Evolutionary conservation across 1,284 basidiomycete species (phyloP).

Genomic region (Pterulicium gracile): DNA sequence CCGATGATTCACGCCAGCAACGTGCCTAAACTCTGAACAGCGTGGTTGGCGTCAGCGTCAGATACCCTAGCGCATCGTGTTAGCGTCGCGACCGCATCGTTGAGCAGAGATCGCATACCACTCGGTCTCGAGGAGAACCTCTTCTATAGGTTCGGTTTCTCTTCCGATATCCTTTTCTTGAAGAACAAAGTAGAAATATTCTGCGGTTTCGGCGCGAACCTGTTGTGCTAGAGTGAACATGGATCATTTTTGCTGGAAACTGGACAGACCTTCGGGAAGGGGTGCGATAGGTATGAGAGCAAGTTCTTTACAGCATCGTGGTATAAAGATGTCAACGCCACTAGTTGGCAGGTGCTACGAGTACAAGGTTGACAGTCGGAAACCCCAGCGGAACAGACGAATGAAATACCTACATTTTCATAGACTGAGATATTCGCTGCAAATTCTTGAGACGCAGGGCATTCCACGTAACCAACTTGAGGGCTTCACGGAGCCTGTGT

Average conservation of each 20-base stretch:
- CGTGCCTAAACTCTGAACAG: too few relatives aligned
- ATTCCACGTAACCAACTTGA: conserved; percentile 47
- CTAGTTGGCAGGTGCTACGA: conserved; percentile 3
- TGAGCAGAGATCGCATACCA: conserved; percentile 44
- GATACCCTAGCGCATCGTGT: too few relatives aligned
- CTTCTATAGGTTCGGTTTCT: conserved; percentile 63
- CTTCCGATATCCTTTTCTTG: conserved; percentile 56
- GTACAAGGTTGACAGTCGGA: conserved; percentile 7
- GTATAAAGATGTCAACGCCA: neutral
- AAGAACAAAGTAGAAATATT: conserved; percentile 67
- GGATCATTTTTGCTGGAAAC: conserved; percentile 8
- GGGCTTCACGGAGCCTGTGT: conserved; percentile 29
- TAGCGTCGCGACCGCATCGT: too few relatives aligned
- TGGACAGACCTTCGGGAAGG: conserved; percentile 61
- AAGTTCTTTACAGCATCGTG: neutral
- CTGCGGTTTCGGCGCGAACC: conserved; percentile 73
- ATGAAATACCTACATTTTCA: conserved; percentile 59
- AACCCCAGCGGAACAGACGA: neutral
- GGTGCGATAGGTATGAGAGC: conserved; percentile 47
- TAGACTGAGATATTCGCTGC: conserved; percentile 64
- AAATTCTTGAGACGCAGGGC: conserved; percentile 64
- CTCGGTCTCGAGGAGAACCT: conserved; percentile 70
- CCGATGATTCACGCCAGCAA: too few relatives aligned
- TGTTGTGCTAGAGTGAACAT: too few relatives aligned
- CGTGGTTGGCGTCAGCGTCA: too few relatives aligned